Percentiles rank a stretch among this genome's conserved stretches.
phyloP scores from a whole-genome alignment of 2,329 filamentous ascomycete genomes.

The Nemania serpens region DNA sequence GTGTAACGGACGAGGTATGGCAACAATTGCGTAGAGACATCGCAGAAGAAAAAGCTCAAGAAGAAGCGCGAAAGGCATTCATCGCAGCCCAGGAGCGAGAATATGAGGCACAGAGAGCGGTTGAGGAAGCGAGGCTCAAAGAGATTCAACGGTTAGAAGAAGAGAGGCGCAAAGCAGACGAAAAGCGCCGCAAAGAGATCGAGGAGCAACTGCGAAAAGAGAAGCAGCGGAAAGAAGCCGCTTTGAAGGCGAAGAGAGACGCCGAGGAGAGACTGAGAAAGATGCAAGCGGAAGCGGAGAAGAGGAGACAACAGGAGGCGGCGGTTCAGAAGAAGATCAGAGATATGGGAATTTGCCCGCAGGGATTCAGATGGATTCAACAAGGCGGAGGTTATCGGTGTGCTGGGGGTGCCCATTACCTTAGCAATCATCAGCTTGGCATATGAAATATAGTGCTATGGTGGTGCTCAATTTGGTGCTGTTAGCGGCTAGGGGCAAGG shows the following conservation, averaged over 20 bases:
- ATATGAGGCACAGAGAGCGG: constrained; percentile 5
- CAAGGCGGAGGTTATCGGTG: constrained; percentile 21
- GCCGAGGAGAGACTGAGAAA: constrained; percentile 16
- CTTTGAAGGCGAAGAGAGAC: constrained; percentile 7
- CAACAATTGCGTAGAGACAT: constrained; percentile 11
- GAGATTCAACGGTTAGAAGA: constrained; percentile 8
- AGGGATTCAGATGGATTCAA: constrained; percentile 19
- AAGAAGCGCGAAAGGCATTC: constrained; percentile 10
- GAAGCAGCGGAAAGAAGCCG: constrained; percentile 2
- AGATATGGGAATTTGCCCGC: constrained; percentile 17
- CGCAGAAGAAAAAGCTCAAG: constrained; percentile 4
- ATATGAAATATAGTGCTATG: neutral
- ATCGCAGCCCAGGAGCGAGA: constrained; percentile 14
- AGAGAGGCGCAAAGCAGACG: constrained; percentile 13
- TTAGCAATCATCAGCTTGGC: constrained; percentile 6
- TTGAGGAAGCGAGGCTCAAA: constrained; percentile 12
- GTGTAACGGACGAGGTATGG: constrained; percentile 14
- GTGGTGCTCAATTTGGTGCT: too few relatives aligned
- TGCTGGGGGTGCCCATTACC: constrained; percentile 20
- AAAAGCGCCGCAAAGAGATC: constrained; percentile 5
- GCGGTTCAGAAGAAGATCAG: constrained; percentile 15
- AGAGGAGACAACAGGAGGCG: constrained; percentile 11
- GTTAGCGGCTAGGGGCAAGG: too few relatives aligned
- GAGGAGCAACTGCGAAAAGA: constrained; percentile 14
- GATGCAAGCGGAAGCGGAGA: constrained; percentile 11